Conservation (phyloP, 179 eudicot genomes). For the Beta macrorhiza region DNA sequence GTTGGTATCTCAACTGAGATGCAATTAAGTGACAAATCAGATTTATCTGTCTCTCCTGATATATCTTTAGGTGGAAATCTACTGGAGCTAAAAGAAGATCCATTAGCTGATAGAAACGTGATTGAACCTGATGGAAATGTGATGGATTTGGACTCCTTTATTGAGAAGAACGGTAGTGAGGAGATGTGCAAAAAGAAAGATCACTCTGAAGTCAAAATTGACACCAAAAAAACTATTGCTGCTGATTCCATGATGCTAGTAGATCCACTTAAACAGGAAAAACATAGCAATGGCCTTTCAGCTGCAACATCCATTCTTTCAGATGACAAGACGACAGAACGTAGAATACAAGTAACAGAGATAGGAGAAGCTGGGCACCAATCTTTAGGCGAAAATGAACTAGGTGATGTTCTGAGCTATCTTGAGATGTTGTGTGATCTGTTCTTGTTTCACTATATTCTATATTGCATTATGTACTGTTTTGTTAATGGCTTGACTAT, state of each 20-base stretch:
- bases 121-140: conserved; percentile 19
- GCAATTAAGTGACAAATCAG: conserved; percentile 24
- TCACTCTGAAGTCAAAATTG: conserved; percentile 7
- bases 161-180: conserved; percentile 23
- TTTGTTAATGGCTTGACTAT: background rate
- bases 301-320: conserved; percentile 21
- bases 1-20: conserved; percentile 23
- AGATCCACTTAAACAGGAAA: conserved; percentile 26
- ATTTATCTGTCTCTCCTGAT: conserved; percentile 24
- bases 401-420: conserved; percentile 29
- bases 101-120: conserved; percentile 18
- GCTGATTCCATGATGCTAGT: conserved; percentile 22
- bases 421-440: background rate
- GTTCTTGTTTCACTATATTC: background rate
- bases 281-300: conserved; percentile 18
- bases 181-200: conserved; percentile 27
- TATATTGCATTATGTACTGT: background rate
- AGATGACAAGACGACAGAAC: conserved; percentile 31
- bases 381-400: conserved; percentile 18
- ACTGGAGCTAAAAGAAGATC: conserved; percentile 25
- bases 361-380: conserved; percentile 20
- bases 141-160: conserved; percentile 26
- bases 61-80: conserved; percentile 25
- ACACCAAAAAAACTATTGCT: conserved; percentile 7
- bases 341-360: conserved; percentile 29